These are phyloP conservation scores for Nicotiana paniculata DNA, from an alignment of 257 asterid species.

Conservation along the genomic window DNA sequence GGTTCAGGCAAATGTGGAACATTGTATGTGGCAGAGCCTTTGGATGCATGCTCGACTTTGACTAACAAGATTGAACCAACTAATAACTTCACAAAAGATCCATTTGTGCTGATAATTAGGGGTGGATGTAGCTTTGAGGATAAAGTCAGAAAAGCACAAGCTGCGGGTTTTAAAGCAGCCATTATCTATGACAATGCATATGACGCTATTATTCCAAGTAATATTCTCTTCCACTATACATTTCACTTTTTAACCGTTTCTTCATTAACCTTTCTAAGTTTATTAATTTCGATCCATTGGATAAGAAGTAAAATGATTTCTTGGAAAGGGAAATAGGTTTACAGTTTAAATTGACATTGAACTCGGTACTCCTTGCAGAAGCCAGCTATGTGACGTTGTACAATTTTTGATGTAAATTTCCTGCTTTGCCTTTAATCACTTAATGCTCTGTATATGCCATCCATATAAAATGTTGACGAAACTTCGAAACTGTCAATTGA, in stretches of 20 bases:
- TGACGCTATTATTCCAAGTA: conserved; percentile 72
- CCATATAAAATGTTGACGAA: conserved; percentile 3
- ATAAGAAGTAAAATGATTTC: neutral
- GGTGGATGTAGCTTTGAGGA: conserved; percentile 84
- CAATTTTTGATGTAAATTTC: neutral
- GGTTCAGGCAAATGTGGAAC: conserved; percentile 48
- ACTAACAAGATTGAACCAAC: conserved; percentile 30
- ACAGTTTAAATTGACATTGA: neutral
- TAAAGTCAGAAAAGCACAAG: conserved; percentile 69
- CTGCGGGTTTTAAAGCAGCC: conserved; percentile 69
- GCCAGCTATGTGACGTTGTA: neutral
- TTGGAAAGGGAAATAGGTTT: neutral
- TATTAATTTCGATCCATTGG: neutral
- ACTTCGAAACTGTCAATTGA: neutral
- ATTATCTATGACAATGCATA: conserved; percentile 50
- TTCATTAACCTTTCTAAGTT: neutral
- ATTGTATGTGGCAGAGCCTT: conserved; percentile 61
- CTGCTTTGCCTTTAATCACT: neutral
- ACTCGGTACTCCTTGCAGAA: neutral
- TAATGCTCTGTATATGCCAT: neutral
- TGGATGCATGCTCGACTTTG: conserved; percentile 62
- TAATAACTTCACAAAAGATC: conserved; percentile 27
- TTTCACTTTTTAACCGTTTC: neutral
- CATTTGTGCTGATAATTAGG: conserved; percentile 64
- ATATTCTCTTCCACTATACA: conserved; percentile 19